Conservation (phyloP, 2,329 filamentous ascomycete genomes). For the Pestalotiopsis sp. region DNA sequence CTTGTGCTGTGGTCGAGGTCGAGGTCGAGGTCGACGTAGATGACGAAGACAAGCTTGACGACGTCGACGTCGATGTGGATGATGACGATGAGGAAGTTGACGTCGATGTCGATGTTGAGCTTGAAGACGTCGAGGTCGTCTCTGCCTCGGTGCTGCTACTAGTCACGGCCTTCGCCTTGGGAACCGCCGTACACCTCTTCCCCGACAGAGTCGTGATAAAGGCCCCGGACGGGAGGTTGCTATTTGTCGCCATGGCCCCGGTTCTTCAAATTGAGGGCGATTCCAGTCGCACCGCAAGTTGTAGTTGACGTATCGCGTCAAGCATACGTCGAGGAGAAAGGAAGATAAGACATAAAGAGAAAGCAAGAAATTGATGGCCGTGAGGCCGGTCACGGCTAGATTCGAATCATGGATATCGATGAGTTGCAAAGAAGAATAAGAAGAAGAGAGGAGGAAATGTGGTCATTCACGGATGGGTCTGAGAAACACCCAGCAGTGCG, state of each 20-base stretch:
- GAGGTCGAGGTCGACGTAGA: constrained; percentile 11
- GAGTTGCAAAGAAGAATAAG: constrained; percentile 21
- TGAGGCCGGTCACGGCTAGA: constrained; percentile 41
- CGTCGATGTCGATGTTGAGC: constrained; percentile 26
- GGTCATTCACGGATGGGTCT: constrained; percentile 11
- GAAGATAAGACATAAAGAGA: constrained; percentile 1
- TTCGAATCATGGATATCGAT: constrained; percentile 40
- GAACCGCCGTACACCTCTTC: constrained; percentile 57
- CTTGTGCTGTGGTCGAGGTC: constrained; percentile 1
- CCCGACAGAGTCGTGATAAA: constrained; percentile 53
- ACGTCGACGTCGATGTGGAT: constrained; percentile 1
- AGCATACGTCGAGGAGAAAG: constrained; percentile 26
- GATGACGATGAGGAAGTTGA: constrained; percentile 15
- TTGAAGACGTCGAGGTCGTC: constrained; percentile 20
- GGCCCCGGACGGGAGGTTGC: constrained; percentile 47
- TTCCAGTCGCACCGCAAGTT: constrained; percentile 41
- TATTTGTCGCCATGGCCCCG: constrained; percentile 44
- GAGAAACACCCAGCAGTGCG: constrained; percentile 14
- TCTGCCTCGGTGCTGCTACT: constrained; percentile 20
- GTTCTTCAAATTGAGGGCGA: constrained; percentile 37
- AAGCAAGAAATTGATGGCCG: constrained; percentile 37
- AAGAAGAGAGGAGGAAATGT: constrained; percentile 21
- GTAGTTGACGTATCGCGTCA: constrained; percentile 24
- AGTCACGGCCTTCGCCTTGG: constrained; percentile 33
- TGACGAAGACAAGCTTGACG: not conserved